Evolutionary conservation across 2,329 filamentous ascomycete genomes (phyloP), one percentile per base, ranked within the genome.

Genomic region (Epichloe elymi): DNA sequence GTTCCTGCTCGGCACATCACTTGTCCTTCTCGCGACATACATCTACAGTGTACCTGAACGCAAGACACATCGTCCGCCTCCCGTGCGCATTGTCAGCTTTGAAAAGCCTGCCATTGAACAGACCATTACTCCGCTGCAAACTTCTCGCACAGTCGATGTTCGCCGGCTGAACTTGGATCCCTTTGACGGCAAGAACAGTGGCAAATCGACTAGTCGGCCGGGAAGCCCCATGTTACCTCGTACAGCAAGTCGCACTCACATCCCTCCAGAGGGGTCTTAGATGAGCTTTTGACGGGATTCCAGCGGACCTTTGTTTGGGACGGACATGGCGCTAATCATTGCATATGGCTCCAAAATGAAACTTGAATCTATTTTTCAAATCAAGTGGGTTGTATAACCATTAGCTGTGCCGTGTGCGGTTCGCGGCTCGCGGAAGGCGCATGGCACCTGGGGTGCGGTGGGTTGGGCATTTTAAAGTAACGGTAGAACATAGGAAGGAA

Each of bases 11-110:
- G 93, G 93, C 50, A 90, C 90, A 0, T 73, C 74, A 11, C 71
- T 93, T 46, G 90, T 97, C 8, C 70, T 96, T 1, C 75, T 80
- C 41, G 85, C 90, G 3, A 94, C 88, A 2, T 96, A 89, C 64
- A 74, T 96, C 15, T 96, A 95, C 71, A 88, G 80, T 54, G 76
- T 78, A 5, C 76, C 81, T 1, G 79, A 88, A 55, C 71, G 75
- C 19, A 74, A 78, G 50, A 54, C 58, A 6, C 59, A 59, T 41
- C 78, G 82, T 15, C 80, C 86, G 20, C 72, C 79, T 0, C 80
- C 84, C 0, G 80, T 88, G 59, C 78, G 71, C 56, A 82, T 90
- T 54, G 83, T 83, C 45, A 80, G 73, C 56, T 89, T 85, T 61
- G 88, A 95, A 64, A 93, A 95, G 68, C 79, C 80, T 2, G 74